phyloP scores from a whole-genome alignment of 164 flowering plant genomes.

The Umbilicus rupestris region DNA sequence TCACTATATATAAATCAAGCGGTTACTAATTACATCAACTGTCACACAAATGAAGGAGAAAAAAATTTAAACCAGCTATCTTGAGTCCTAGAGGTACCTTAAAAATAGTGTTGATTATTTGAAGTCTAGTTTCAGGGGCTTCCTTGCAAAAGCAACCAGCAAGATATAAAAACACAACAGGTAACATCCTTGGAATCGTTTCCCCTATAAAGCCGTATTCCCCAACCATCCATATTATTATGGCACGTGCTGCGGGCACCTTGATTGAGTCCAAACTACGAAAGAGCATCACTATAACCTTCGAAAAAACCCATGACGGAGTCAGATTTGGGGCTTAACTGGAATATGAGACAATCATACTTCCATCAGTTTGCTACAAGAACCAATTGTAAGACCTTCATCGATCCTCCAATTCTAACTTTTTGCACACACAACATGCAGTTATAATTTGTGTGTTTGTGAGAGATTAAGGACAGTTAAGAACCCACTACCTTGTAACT shows the following conservation, averaged over 20 bases:
- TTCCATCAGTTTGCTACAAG: background rate
- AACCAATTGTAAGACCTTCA: background rate
- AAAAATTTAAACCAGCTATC: background rate
- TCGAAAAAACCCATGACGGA: conserved; percentile 4
- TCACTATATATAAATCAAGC: background rate
- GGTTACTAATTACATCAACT: background rate
- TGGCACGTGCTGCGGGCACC: conserved; percentile 82
- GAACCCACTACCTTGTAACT: background rate
- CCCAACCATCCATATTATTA: conserved; percentile 85
- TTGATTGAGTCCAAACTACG: conserved; percentile 74
- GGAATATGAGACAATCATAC: background rate
- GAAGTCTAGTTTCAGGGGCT: conserved; percentile 75
- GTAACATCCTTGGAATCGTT: conserved; percentile 49
- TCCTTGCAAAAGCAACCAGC: conserved; percentile 67
- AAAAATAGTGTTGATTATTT: conserved; percentile 58
- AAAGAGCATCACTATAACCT: conserved; percentile 72
- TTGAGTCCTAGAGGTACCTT: conserved; percentile 42
- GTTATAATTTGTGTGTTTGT: background rate
- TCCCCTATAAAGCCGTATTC: conserved; percentile 65
- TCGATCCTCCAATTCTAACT: background rate
- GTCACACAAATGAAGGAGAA: no score
- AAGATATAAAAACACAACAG: conserved; percentile 58
- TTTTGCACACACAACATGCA: background rate
- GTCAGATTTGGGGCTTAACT: background rate
- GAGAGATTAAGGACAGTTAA: background rate